These are phyloP conservation scores for Silene noctiflora DNA, from an alignment of 179 eudicot genomes.

Conservation along the genomic window DNA sequence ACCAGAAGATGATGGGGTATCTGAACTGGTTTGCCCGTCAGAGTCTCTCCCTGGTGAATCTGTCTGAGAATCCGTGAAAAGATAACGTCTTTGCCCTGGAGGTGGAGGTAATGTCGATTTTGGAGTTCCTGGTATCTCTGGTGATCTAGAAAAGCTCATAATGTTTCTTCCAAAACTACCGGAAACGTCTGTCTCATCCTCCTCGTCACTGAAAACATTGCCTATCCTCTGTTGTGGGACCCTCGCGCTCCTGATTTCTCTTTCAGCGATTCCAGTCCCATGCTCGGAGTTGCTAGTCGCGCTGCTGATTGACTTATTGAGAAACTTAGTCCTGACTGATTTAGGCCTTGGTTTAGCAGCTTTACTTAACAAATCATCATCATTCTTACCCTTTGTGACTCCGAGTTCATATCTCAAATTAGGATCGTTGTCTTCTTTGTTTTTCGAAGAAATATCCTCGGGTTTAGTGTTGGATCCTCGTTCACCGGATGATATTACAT, in stretches of 20 bases:
- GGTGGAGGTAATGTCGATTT: constrained; percentile 36
- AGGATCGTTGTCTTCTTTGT: constrained; percentile 12
- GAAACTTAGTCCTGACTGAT: constrained; percentile 56
- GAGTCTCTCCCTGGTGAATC: constrained; percentile 22
- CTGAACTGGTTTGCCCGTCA: constrained; percentile 14
- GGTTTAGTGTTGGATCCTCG: not conserved
- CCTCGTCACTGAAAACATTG: constrained; percentile 19
- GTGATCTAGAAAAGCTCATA: constrained; percentile 4
- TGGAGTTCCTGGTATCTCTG: constrained; percentile 3
- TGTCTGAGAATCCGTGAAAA: constrained; percentile 25
- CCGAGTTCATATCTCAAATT: not conserved
- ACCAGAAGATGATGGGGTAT: constrained; percentile 7
- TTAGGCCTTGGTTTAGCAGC: constrained; percentile 43
- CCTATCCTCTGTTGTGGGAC: constrained; percentile 27
- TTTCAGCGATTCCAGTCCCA: constrained; percentile 11
- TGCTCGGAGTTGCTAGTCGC: constrained; percentile 18
- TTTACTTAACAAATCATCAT: constrained; percentile 14
- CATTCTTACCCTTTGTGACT: no score
- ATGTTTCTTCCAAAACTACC: constrained; percentile 25
- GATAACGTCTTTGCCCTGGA: constrained; percentile 37
- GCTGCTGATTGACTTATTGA: constrained; percentile 30
- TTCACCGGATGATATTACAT: not conserved
- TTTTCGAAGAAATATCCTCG: not conserved
- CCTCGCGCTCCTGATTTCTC: constrained; percentile 27
- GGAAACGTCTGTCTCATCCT: constrained; percentile 34